phyloP scores from a whole-genome alignment of 441 rosid genomes.

The Macaranga tanarius region DNA sequence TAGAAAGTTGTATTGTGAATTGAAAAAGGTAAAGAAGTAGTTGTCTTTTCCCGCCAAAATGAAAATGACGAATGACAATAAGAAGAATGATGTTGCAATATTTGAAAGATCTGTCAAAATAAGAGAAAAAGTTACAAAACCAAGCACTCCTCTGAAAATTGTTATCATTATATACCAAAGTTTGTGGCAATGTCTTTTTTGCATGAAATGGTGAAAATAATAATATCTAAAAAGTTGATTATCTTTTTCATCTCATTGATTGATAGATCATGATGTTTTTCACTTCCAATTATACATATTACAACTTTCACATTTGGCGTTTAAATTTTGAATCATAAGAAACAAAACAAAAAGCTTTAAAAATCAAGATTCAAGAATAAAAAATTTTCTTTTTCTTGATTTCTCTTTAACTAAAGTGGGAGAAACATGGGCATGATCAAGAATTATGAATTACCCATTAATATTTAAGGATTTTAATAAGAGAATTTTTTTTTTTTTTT shows the following conservation, averaged over 20 bases:
- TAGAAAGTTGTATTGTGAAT: background rate
- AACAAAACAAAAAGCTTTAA: slow-evolving; percentile 6
- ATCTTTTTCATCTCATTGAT: slow-evolving; percentile 42
- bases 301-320: slow-evolving; percentile 21
- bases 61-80: slow-evolving; percentile 15
- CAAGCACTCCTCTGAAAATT: slow-evolving; percentile 30
- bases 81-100: background rate
- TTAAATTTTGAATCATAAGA: slow-evolving; percentile 35
- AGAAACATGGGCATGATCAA: background rate
- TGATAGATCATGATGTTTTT: slow-evolving; percentile 52
- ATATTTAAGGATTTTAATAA: slow-evolving; percentile 11
- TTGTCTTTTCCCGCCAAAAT: slow-evolving; percentile 29
- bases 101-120: slow-evolving; percentile 15
- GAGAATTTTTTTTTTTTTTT: background rate
- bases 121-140: slow-evolving; percentile 9
- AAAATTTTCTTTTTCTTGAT: slow-evolving; percentile 16
- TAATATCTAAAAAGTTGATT: slow-evolving; percentile 31
- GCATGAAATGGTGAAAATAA: slow-evolving; percentile 27
- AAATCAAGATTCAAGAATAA: background rate
- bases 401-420: background rate
- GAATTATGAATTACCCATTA: slow-evolving; percentile 12
- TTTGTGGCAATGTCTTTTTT: slow-evolving; percentile 16
- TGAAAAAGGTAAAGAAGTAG: too few relatives aligned
- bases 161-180: slow-evolving; percentile 14
- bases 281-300: slow-evolving; percentile 32